These are phyloP conservation scores for Haplosporangium sp. DNA, from an alignment of 371 early-diverging fungal species.

Conservation along the genomic window DNA sequence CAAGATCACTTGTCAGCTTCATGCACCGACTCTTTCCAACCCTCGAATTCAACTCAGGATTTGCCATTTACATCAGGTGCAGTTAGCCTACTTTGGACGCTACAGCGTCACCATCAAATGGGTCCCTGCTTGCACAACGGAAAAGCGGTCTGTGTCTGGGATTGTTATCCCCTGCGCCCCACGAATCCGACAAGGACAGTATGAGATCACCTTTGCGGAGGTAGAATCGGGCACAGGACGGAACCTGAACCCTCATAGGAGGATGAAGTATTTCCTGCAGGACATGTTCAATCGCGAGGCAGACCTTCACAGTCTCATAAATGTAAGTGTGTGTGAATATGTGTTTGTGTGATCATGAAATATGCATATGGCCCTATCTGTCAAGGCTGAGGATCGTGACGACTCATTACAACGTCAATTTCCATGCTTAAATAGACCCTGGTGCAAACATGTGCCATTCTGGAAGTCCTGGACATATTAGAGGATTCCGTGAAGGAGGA, in stretches of 20 bases:
- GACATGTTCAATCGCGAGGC: constrained; percentile 51
- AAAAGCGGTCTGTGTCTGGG: constrained; percentile 31
- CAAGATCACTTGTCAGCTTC: constrained; percentile 40
- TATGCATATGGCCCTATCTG: not conserved
- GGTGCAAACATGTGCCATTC: constrained; percentile 33
- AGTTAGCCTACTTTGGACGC: constrained; percentile 30
- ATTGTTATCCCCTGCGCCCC: constrained; percentile 28
- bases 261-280: constrained; percentile 47
- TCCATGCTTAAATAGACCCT: constrained; percentile 21
- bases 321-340: constrained; percentile 38
- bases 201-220: constrained; percentile 32
- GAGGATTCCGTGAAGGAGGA: constrained; percentile 48
- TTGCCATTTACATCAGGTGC: constrained; percentile 32
- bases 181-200: constrained; percentile 39
- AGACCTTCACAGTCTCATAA: constrained; percentile 42
- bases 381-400: not conserved
- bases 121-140: constrained; percentile 18
- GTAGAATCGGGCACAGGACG: not conserved
- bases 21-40: constrained; percentile 39
- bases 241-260: constrained; percentile 35
- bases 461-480: constrained; percentile 43
- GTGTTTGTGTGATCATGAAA: not conserved
- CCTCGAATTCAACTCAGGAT: constrained; percentile 14
- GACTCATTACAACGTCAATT: not conserved
- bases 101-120: constrained; percentile 31